Base-by-base conservation (phyloP, 495 filamentous ascomycete species). In the Umbilicaria muhlenbergii region DNA sequence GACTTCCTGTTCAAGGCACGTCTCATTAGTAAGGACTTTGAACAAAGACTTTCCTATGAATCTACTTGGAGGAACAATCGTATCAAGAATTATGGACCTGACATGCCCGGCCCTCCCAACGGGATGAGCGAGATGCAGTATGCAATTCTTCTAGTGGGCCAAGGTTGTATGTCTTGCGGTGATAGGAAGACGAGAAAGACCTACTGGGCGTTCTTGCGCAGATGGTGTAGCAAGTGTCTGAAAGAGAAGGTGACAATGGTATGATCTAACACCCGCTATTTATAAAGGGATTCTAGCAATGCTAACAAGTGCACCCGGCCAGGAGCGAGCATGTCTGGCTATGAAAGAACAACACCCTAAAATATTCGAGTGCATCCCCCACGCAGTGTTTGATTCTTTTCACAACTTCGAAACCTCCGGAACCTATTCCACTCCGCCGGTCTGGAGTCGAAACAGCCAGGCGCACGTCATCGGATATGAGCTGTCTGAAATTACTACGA, bases 171-270 rank as follows among this genome's bases (percentile, higher is more conserved):
- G 10, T 34, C 28, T n/a, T 56, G 53, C 24, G n/a, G 36, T 15
- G 42, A 52, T 11, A 46, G 18, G 17, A 41, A 42, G 19, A 40
- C 51, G 7, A 28, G 51, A n/a, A 51, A 44, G 35, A 44, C 44
- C 3, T 56, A 51, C 31, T 56, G 53, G 53, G 53, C 44, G 4
- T 48, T 51, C 15, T 42, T 39, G 33, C 38, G 47, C 13, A 38
- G 53, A 6, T 51, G 45, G 42, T 56, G 53, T 19, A 38, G 41
- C 1, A 16, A 17, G 0, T 56, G 53, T 39, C 42, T 50, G 11
- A 35, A 33, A 5, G 32, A 44, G 21, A 46, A 50, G 3, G 33
- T 49, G 33, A 31, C 38, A 35, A 33, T 19, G 38, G 53, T 56
- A 42, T 16, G 45, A 41, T 1, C 24, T 8, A 28, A 28, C 24